Conservation (phyloP, 2,329 filamentous ascomycete genomes). For the Hypoxylon sp. region DNA sequence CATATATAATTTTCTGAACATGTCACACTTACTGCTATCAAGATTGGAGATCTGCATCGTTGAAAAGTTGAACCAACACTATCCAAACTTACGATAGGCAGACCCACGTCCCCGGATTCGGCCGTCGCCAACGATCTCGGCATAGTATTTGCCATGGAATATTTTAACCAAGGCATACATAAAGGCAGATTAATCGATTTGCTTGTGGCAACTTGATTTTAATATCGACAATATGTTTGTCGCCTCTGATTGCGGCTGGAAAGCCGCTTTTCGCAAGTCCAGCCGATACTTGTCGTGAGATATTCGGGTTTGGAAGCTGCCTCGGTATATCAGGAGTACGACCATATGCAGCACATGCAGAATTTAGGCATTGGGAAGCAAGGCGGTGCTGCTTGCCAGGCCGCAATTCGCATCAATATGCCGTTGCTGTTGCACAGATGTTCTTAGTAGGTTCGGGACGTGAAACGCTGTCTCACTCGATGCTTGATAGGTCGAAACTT, state of each 20-base stretch:
- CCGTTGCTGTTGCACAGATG: background rate
- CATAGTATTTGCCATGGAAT: conserved; percentile 14
- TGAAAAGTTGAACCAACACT: too few species aligned
- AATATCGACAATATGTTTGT: too few species aligned
- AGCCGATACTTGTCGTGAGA: conserved; percentile 6
- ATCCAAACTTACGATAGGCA: too few species aligned
- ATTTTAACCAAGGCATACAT: conserved; percentile 15
- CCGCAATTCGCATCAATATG: too few species aligned
- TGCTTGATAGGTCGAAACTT: conserved; percentile 13
- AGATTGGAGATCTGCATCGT: background rate
- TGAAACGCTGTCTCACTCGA: conserved; percentile 14
- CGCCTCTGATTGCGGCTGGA: too few species aligned
- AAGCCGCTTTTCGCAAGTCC: conserved; percentile 28
- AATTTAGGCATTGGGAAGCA: too few species aligned
- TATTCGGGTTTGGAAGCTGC: conserved; percentile 10
- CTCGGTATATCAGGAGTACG: conserved; percentile 21
- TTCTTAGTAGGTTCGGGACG: too few species aligned
- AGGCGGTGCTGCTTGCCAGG: too few species aligned
- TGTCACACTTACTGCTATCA: conserved; percentile 7
- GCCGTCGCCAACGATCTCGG: conserved; percentile 19
- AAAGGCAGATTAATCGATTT: too few species aligned
- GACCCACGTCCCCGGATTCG: conserved; percentile 7
- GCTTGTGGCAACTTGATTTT: too few species aligned
- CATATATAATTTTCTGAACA: background rate
- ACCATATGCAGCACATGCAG: too few species aligned